Percentiles rank a stretch among this genome's conserved stretches.
Evolutionary conservation across 2,329 filamentous ascomycete species (phyloP).

Genomic region (Xylaria sp.): DNA sequence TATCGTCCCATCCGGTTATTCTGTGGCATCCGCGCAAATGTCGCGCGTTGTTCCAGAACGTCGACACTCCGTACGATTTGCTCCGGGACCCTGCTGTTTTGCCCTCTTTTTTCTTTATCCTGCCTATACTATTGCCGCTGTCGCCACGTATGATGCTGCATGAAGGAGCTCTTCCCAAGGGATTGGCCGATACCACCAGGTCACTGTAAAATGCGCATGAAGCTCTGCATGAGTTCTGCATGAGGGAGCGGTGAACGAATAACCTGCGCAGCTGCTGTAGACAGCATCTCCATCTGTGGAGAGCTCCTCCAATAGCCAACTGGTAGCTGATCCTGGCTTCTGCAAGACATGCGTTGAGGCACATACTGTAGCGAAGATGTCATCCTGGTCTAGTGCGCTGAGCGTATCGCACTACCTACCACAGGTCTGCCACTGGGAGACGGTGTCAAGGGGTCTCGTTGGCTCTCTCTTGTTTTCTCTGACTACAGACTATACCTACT

Average conservation of each 20-base stretch:
- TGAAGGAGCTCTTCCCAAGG: constrained; percentile 36
- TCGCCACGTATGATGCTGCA: constrained; percentile 43
- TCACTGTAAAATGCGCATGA: constrained; percentile 39
- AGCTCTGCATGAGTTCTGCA: constrained; percentile 31
- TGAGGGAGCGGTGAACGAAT: constrained; percentile 47
- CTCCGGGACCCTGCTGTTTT: constrained; percentile 22
- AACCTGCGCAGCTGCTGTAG: constrained; percentile 27
- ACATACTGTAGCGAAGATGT: constrained; percentile 10
- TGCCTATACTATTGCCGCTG: constrained; percentile 30
- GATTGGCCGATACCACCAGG: constrained; percentile 45
- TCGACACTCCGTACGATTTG: constrained; percentile 3
- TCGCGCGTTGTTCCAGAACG: constrained; percentile 19
- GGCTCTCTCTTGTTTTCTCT: constrained; percentile 17
- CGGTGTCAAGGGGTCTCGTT: constrained; percentile 14
- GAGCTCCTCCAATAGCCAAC: constrained; percentile 18
- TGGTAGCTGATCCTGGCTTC: constrained; percentile 30
- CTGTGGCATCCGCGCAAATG: constrained; percentile 12
- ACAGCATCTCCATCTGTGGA: constrained; percentile 31
- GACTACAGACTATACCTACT: background rate
- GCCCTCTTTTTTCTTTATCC: constrained; percentile 19
- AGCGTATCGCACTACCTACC: background rate
- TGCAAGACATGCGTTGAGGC: constrained; percentile 36
- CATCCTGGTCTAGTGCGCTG: background rate
- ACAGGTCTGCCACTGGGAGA: background rate
- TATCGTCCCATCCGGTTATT: constrained; percentile 13